These are phyloP conservation scores for Prunus mongolica DNA, from an alignment of 306 rosid species.

Conservation along the genomic window DNA sequence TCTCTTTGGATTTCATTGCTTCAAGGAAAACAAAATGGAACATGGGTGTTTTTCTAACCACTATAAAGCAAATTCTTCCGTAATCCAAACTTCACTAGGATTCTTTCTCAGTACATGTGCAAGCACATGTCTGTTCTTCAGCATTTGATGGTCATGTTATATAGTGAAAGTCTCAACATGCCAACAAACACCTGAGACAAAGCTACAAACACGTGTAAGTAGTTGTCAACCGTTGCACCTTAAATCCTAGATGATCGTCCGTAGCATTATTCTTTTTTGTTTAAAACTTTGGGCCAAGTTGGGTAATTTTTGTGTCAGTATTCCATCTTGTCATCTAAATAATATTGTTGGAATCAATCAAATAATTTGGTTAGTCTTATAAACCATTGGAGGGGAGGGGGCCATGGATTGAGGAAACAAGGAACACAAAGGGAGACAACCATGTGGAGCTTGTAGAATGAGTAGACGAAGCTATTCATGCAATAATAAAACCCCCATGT, in stretches of 20 bases:
- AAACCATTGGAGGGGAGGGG: background rate
- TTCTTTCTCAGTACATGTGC: background rate
- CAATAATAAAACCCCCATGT: background rate
- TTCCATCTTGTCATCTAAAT: background rate
- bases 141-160: background rate
- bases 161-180: background rate
- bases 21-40: background rate
- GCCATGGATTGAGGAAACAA: constrained; percentile 8
- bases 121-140: constrained; percentile 1
- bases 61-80: background rate
- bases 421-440: constrained; percentile 13
- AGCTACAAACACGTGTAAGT: too few relatives aligned
- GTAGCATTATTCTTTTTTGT: background rate
- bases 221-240: too few relatives aligned
- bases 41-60: background rate
- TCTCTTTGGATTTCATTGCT: background rate
- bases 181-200: background rate
- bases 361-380: background rate
- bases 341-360: background rate
- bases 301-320: background rate
- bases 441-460: constrained; percentile 10
- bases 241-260: too few relatives aligned
- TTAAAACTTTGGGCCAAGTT: background rate
- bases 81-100: background rate
- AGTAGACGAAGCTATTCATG: constrained; percentile 1